Evolutionary conservation across 129 eudicot genomes (phyloP).

Genomic region (Arctium minus): DNA sequence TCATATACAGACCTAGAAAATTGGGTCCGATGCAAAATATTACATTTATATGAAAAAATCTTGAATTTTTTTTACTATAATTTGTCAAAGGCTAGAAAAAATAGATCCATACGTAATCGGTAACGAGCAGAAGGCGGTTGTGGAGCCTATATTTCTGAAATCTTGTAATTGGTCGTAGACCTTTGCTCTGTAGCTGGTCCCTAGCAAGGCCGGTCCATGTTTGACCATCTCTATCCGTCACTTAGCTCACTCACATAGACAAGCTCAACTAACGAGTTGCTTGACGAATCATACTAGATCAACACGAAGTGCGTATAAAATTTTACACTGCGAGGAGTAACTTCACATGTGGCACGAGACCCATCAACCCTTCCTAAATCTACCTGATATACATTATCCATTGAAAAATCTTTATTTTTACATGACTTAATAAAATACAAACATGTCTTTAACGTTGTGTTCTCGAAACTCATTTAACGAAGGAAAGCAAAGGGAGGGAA

Average conservation of each 20-base stretch:
- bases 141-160: not conserved
- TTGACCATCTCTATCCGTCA: not conserved
- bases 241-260: not conserved
- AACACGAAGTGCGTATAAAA: not conserved
- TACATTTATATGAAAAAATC: no score
- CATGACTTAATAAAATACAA: not conserved
- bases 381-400: not conserved
- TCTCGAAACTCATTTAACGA: no score
- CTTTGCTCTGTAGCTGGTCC: not conserved
- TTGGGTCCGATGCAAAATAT: no score
- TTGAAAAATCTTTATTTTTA: not conserved
- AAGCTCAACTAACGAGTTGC: not conserved
- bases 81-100: not conserved
- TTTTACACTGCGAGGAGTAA: not conserved
- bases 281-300: not conserved
- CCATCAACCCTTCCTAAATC: not conserved
- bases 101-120: not conserved
- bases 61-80: not conserved
- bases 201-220: not conserved
- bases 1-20: not conserved
- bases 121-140: not conserved
- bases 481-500: no score
- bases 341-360: no score
- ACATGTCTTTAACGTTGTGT: no score
- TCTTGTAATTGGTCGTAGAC: not conserved